Conservation (phyloP, 2,329 filamentous ascomycete genomes). For the Microthyrium microscopicum region DNA sequence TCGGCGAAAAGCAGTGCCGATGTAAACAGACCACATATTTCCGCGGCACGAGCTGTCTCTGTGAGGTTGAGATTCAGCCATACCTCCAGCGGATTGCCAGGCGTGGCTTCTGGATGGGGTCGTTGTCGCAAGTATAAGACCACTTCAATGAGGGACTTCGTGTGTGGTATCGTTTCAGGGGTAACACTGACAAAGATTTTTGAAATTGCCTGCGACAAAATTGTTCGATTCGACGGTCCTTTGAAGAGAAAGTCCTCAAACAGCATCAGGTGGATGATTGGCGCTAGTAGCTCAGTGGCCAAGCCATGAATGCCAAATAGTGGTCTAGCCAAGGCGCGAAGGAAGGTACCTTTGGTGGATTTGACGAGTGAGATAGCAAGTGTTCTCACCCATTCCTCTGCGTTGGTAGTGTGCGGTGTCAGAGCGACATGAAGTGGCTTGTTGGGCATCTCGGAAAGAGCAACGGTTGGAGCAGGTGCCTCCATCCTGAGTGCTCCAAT, state of each 20-base stretch:
- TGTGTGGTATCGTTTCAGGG: slow-evolving; percentile 38
- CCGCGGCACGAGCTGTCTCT: slow-evolving; percentile 53
- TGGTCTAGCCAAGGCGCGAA: slow-evolving; percentile 51
- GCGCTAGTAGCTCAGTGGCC: slow-evolving; percentile 61
- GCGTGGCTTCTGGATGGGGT: slow-evolving; percentile 54
- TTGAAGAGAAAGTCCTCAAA: slow-evolving; percentile 49
- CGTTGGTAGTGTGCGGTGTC: no score
- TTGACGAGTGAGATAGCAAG: slow-evolving; percentile 42
- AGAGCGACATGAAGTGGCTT: no score
- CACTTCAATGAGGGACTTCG: slow-evolving; percentile 58
- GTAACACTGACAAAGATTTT: slow-evolving; percentile 42
- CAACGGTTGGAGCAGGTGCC: no score
- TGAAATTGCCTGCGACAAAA: slow-evolving; percentile 48
- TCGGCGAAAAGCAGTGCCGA: slow-evolving; percentile 74
- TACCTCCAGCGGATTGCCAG: slow-evolving; percentile 57
- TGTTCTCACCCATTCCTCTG: slow-evolving; percentile 39
- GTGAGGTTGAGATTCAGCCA: slow-evolving; percentile 80
- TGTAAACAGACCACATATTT: slow-evolving; percentile 69
- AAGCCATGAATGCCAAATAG: slow-evolving; percentile 50
- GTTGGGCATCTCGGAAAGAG: no score
- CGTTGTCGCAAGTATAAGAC: slow-evolving; percentile 83
- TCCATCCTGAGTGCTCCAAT: no score
- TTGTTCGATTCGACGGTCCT: slow-evolving; percentile 12
- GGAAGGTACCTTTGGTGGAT: slow-evolving; percentile 46
- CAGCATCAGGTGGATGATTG: slow-evolving; percentile 69